These are phyloP conservation scores for Candida buenavistaensis DNA, from an alignment of 1,139 yeast species.

Conservation along the genomic window DNA sequence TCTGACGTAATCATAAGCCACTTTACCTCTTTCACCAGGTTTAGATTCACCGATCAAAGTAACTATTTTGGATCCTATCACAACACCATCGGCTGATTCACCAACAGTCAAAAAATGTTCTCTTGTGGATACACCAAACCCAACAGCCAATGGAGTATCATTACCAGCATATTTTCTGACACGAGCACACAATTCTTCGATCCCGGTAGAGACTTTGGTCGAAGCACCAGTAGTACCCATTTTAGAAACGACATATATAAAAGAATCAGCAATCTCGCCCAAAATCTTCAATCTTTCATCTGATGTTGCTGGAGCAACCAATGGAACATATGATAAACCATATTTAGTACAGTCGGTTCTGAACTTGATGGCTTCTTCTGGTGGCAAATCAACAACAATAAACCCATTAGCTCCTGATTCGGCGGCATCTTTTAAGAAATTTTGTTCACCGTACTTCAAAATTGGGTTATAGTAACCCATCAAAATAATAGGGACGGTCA, in stretches of 20 bases:
- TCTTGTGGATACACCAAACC: conserved; percentile 94
- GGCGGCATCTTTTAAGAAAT: conserved; percentile 72
- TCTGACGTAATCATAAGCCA: conserved; percentile 67
- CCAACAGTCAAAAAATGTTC: conserved; percentile 87
- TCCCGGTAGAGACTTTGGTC: conserved; percentile 59
- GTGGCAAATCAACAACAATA: conserved; percentile 93
- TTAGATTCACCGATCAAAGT: conserved; percentile 65
- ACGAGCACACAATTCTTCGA: conserved; percentile 68
- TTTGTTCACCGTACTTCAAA: conserved; percentile 83
- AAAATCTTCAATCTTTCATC: conserved; percentile 80
- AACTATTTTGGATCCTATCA: conserved; percentile 86
- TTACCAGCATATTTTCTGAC: conserved; percentile 74
- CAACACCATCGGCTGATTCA: conserved; percentile 85
- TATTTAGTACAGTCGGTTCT: conserved; percentile 67
- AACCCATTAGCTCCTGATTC: conserved; percentile 94
- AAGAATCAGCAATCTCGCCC: conserved; percentile 87
- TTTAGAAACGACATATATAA: conserved; percentile 91
- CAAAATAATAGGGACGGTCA: conserved; percentile 81
- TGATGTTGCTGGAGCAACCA: conserved; percentile 95
- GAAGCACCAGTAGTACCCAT: conserved; percentile 98
- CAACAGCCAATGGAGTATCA: conserved; percentile 88
- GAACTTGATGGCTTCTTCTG: conserved; percentile 92
- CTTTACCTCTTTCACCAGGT: conserved; percentile 57
- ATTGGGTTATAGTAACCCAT: conserved; percentile 99
- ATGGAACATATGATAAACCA: conserved; percentile 83